Evolutionary conservation across 192 early-diverging fungal genomes (phyloP).

Genomic region (Dispira simplex): DNA sequence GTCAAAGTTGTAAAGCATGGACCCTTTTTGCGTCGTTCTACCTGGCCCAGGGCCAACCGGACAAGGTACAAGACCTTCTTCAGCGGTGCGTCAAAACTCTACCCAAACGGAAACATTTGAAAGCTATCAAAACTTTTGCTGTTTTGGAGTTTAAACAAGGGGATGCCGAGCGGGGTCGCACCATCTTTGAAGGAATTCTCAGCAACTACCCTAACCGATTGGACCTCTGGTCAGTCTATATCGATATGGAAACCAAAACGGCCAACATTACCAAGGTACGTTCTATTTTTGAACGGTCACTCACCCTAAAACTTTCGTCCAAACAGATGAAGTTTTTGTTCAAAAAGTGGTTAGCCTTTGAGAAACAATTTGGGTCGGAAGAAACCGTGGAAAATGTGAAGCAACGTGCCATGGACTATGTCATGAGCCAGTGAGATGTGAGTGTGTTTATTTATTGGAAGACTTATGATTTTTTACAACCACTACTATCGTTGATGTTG

Average conservation of each 20-base stretch:
- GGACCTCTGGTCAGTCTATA: slow-evolving; percentile 93
- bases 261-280: slow-evolving; percentile 21
- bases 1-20: slow-evolving; percentile 85
- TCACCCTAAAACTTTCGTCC: slow-evolving; percentile 77
- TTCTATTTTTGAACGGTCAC: slow-evolving; percentile 78
- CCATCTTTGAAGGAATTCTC: slow-evolving; percentile 93
- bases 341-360: slow-evolving; percentile 94
- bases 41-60: slow-evolving; percentile 48
- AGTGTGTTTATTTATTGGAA: no score
- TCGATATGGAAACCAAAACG: slow-evolving; percentile 87
- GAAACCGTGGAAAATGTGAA: slow-evolving; percentile 80
- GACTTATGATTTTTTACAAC: no score
- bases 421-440: slow-evolving; percentile 15
- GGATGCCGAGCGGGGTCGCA: slow-evolving; percentile 92
- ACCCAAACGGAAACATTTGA: slow-evolving; percentile 90
- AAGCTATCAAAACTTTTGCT: slow-evolving; percentile 88
- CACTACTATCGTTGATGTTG: no score
- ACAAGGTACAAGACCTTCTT: slow-evolving; percentile 63
- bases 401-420: slow-evolving; percentile 69
- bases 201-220: slow-evolving; percentile 82
- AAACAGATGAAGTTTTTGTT: slow-evolving; percentile 99
- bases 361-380: slow-evolving; percentile 70
- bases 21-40: slow-evolving; percentile 67
- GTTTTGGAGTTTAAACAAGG: slow-evolving; percentile 97
- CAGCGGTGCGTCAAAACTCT: slow-evolving; percentile 65